Base-by-base conservation (phyloP, 768 basidiomycete genomes). In the Tephrocybe rancida region DNA sequence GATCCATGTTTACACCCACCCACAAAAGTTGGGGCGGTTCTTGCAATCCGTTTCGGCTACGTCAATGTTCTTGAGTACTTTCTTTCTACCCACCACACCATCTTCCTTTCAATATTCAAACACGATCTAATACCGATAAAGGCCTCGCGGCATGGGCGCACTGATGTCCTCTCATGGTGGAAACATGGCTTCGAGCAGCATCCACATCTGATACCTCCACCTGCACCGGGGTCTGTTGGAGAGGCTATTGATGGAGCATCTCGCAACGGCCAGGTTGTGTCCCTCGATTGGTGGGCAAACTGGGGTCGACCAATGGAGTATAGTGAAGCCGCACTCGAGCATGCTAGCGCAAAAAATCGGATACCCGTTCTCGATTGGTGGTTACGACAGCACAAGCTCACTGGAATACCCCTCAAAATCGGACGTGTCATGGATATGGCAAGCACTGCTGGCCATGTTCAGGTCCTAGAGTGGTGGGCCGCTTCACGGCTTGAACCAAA, bases 361-460 rank as follows among this genome's bases (percentile, higher is more conserved):
- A 74, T 92, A n/a, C 72, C 78, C 3, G 85, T 91, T 5, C 79
- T 94, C 38, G 85, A 88, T 30, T 94, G 92, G 92, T 94, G 91
- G 92, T 84, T 85, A 58, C 72, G 73, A 42, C 84, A 86, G 54
- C 72, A 82, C 59, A 66, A 67, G 27, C 68, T 67, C 41, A 67
- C 67, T 2, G 73, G 75, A 3, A 71, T 92, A 27, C 80, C 83
- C 10, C 82, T 94, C 60, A 92, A 91, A 67, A 83, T 92, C 21
- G 92, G 92, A 2, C 85, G 89, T 34, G 88, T 86, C 19, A 88
- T 94, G 83, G 92, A 94, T 64, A 84, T 85, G 78, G 92, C 92
- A 11, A 87, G 86, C 63, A 87, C 82, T 16, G 86, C 88, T 6
- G 90, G 90, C 1, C 81, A 90, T 60, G 84, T 90, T 34, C 76